These are phyloP conservation scores for Elsinoe australis DNA, from an alignment of 2,329 filamentous ascomycete species.

Conservation along the genomic window DNA sequence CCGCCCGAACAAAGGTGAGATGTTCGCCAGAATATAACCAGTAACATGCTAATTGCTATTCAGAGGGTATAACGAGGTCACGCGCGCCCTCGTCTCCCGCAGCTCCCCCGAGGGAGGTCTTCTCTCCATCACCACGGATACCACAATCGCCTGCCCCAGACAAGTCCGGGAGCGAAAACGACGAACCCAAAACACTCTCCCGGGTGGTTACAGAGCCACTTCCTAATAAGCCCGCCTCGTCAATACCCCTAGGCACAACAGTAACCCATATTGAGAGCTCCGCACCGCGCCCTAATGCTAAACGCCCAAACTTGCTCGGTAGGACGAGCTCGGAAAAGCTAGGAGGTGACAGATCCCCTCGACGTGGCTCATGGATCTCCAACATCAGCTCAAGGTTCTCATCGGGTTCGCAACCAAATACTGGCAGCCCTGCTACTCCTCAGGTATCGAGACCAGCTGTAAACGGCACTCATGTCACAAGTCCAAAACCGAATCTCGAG, in stretches of 20 bases:
- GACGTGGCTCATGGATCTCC: conserved; percentile 82
- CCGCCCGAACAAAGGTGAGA: conserved; percentile 68
- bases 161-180: conserved; percentile 20
- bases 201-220: conserved; percentile 33
- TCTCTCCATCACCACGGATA: conserved; percentile 17
- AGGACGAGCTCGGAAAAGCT: conserved; percentile 35
- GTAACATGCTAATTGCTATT: neutral
- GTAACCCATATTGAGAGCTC: conserved; percentile 20
- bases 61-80: conserved; percentile 25
- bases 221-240: conserved; percentile 30
- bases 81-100: conserved; percentile 24
- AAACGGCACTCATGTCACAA: conserved; percentile 23
- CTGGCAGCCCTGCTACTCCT: conserved; percentile 24
- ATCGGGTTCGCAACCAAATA: conserved; percentile 23
- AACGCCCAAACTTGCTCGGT: conserved; percentile 37
- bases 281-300: conserved; percentile 9
- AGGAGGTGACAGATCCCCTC: conserved; percentile 28
- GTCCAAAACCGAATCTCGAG: conserved; percentile 29
- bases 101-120: conserved; percentile 21
- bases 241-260: conserved; percentile 15
- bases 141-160: conserved; percentile 19
- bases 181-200: conserved; percentile 21
- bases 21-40: too few species aligned
- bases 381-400: conserved; percentile 91
- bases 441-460: conserved; percentile 22